Evolutionary conservation across 495 filamentous ascomycete species (phyloP), one percentile per base, ranked within the genome.

Genomic region (Rhizodiscina lignyota): DNA sequence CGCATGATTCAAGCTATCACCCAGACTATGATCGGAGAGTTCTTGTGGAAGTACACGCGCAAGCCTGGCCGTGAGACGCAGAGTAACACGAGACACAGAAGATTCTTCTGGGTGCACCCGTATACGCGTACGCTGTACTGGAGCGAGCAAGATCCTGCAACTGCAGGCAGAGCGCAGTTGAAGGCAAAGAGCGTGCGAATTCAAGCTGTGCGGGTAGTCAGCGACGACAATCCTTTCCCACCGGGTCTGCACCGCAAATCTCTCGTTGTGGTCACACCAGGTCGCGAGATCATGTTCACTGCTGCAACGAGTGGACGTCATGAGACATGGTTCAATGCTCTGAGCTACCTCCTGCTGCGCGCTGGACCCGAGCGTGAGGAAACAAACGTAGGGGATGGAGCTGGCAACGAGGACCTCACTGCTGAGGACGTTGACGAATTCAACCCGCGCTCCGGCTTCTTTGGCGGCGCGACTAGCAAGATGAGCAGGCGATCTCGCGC

Each of bases 1-100:
- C 77, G 89, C 41, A 96, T 97, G 84, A 96, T 97, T 39, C 87
- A 96, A 62, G 89, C 89, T 30, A 94, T 97, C 42, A 96, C 91
- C 4, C 89, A 97, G 56, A 97, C 89, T 8, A 97, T 97, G 89
- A 96, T 96, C 50, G 89, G 89, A 35, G 89, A 97, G 50, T 94
- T 85, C 54, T 68, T 96, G 12, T 97, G 89, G 89, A 97, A 97
- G 51, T 97, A 97, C 56, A 96, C 87, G 1, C 77, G 91, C 41
- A 91, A 82, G 57, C 66, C 85, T 39, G 86, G 85, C 13, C 76
- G 86, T 3, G 76, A 72, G 36, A 77, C 83, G 32, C 74, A 92
- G 59, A 94, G 87, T 3, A 73, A 70, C 38, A 92, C 83, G 23
- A 66, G 89, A 30, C 89, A 97, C 52, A 73, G 82, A 22, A 76